Evolutionary conservation across 805 yeast genomes (phyloP).

Genomic region (Yamadazyma insecticola): DNA sequence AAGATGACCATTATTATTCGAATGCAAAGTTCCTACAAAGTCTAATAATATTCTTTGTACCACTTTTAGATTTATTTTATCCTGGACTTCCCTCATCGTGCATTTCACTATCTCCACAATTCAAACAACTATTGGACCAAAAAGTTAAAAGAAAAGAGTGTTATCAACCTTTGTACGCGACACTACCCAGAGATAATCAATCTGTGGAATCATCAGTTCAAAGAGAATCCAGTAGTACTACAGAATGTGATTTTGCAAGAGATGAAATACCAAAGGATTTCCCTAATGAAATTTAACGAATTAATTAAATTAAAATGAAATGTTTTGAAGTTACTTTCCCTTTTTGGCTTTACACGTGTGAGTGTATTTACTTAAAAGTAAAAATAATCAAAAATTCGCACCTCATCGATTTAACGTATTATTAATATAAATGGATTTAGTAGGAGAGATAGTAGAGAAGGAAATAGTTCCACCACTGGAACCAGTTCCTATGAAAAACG

Average conservation of each 20-base stretch:
- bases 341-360: no score
- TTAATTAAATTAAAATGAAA: no score
- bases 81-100: neutral
- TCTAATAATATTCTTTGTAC: constrained; percentile 14
- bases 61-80: constrained; percentile 18
- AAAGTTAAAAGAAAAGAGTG: constrained; percentile 14
- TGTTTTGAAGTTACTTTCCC: no score
- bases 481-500: constrained; percentile 25
- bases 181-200: no score
- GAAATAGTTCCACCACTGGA: constrained; percentile 36
- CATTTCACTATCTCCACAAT: constrained; percentile 7
- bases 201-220: no score
- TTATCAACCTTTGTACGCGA: constrained; percentile 14
- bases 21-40: constrained; percentile 12
- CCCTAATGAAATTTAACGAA: no score
- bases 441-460: constrained; percentile 71
- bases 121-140: constrained; percentile 8
- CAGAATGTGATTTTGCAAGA: no score
- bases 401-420: no score
- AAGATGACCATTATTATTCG: constrained; percentile 6
- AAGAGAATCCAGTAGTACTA: no score
- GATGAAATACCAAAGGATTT: no score
- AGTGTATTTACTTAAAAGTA: no score
- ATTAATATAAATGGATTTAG: constrained; percentile 48
- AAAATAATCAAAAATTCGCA: no score